Evolutionary conservation across 2,329 filamentous ascomycete genomes (phyloP), one percentile per base, ranked within the genome.

Genomic region (Pestalotiopsis sp.): DNA sequence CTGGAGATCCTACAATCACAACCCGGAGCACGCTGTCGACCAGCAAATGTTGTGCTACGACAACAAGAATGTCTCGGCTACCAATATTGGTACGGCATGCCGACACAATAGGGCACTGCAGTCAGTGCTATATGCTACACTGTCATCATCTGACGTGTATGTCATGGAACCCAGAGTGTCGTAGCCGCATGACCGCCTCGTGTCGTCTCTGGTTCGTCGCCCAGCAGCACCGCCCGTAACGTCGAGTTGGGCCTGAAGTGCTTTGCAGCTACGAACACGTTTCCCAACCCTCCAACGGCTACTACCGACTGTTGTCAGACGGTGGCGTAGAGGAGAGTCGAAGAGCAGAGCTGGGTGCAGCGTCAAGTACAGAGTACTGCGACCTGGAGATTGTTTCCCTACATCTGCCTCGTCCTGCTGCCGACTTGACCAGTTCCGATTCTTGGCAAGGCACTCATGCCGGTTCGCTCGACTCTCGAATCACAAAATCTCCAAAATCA

Each of bases 121-220:
- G 17, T 9, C 44, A 52, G 14, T 61, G 26, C 30, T 61, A 61
- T 60, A 59, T 35, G 22, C 9, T 17, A 52, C 17, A n/a, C 7
- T 52, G 44, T 38, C 30, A 61, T 61, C 58, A 39, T 39, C 58
- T 61, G 24, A 61, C 30, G 58, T 61, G 58, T 35, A 35, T 61
- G 58, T 61, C 58, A 39, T 38, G 17, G 44, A 52, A 52, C 44
- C 40, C 44, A 52, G 17, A n/a, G 44, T 52, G 30, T 52, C 35
- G n/a, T 35, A 61, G 26, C 58, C 57, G 58, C 58, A 61, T 61
- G 58, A 61, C 58, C 58, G 58, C 58, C 58, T 11, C 14, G 10
- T 20, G 30, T n/a, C 26, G 44, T 61, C 24, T 61, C 35, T 61
- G 26, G 58, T 61, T 39, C 30, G 58, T 39, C 26, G 56, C 56